Evolutionary conservation across 306 rosid species (phyloP).

Genomic region (Alnus rubra): DNA sequence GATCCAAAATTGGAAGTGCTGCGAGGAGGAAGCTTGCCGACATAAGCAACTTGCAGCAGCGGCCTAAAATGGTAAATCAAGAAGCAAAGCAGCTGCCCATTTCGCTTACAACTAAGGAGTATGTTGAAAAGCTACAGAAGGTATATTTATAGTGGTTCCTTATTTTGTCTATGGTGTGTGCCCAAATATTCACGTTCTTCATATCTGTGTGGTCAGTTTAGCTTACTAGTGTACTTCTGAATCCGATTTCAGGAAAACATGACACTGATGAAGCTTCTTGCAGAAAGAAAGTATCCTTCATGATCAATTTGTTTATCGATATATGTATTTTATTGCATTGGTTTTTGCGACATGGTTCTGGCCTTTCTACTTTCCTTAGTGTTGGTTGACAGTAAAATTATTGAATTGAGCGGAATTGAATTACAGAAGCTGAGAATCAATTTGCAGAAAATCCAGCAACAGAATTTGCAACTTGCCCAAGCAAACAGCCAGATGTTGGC

Average conservation of each 20-base stretch:
- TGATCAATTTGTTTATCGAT: conserved; percentile 19
- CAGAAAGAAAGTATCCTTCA: conserved; percentile 69
- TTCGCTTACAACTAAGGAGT: conserved; percentile 33
- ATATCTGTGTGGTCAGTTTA: conserved; percentile 13
- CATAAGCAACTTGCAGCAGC: conserved; percentile 60
- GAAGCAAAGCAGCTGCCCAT: conserved; percentile 35
- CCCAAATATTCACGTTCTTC: neutral
- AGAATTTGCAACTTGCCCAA: conserved; percentile 72
- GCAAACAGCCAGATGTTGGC: conserved; percentile 65
- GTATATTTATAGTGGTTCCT: conserved; percentile 25
- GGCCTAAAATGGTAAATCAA: conserved; percentile 21
- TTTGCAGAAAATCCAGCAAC: conserved; percentile 60
- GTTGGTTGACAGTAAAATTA: conserved; percentile 46
- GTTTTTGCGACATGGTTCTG: neutral
- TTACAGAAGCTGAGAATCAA: conserved; percentile 52
- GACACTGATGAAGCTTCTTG: conserved; percentile 52
- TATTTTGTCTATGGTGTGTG: neutral
- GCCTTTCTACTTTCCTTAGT: conserved; percentile 34
- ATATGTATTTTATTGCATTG: neutral
- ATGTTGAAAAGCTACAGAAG: conserved; percentile 52
- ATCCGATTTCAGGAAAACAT: conserved; percentile 65
- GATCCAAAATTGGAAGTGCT: conserved; percentile 37
- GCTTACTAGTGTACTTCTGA: conserved; percentile 6
- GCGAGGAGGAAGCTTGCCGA: conserved; percentile 63
- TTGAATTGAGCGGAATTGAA: conserved; percentile 59